phyloP scores from a whole-genome alignment of 352 stramenopile genomes.

The Globisporangium sylvaticum region DNA sequence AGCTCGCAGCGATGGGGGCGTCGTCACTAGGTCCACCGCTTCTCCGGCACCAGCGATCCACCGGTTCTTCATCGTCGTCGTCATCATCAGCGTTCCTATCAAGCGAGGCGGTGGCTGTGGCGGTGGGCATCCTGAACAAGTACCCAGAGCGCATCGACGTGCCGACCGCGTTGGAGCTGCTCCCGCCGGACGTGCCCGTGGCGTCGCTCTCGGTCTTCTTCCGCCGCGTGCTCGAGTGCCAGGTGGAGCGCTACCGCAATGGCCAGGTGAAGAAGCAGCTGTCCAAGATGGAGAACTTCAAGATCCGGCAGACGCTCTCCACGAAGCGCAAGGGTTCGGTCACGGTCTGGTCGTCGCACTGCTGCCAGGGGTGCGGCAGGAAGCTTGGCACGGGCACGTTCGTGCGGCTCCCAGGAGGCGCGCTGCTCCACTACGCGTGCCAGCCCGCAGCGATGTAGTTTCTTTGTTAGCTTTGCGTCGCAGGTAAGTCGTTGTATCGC shows the following conservation, averaged over 20 bases:
- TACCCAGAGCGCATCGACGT: constrained; percentile 83
- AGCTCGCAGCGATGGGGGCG: constrained; percentile 11
- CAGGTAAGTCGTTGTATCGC: constrained; percentile 33
- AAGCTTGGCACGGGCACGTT: constrained; percentile 70
- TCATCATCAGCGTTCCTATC: constrained; percentile 17
- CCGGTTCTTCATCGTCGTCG: background rate
- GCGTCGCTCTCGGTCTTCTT: constrained; percentile 59
- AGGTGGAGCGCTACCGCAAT: constrained; percentile 72
- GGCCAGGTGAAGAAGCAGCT: constrained; percentile 84
- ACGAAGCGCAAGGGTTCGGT: constrained; percentile 66
- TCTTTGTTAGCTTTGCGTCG: background rate
- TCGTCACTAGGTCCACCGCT: constrained; percentile 19
- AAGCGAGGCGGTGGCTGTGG: constrained; percentile 58
- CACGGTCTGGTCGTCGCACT: constrained; percentile 71
- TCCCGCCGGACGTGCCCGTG: constrained; percentile 54
- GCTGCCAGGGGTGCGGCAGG: constrained; percentile 65
- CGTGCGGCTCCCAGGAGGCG: constrained; percentile 51
- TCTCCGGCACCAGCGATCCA: constrained; percentile 26
- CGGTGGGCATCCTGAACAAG: constrained; percentile 76
- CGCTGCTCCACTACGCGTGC: constrained; percentile 74
- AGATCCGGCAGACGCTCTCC: constrained; percentile 59
- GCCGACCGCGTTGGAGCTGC: constrained; percentile 63
- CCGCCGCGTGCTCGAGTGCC: constrained; percentile 63
- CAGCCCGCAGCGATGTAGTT: constrained; percentile 27
- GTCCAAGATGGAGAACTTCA: constrained; percentile 88